Evolutionary conservation across 768 basidiomycete genomes (phyloP).

Genomic region (Ramaria rubella): DNA sequence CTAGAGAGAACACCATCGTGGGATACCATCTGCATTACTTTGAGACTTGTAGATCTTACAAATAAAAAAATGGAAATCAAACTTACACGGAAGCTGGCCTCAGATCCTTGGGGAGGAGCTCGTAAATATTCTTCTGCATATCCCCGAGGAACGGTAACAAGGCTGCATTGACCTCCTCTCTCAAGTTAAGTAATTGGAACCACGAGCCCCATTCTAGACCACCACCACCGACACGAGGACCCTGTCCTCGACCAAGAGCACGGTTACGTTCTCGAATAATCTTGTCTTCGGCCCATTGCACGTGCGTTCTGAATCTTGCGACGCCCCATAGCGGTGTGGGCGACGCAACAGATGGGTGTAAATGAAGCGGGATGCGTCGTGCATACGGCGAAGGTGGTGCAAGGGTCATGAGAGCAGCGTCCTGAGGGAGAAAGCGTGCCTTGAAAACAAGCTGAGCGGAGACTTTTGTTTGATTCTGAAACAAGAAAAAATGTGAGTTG

Average conservation of each 20-base stretch:
- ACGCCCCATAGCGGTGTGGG: slow-evolving; percentile 17
- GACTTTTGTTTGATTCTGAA: slow-evolving; percentile 43
- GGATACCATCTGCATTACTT: slow-evolving; percentile 48
- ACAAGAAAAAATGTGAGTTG: background rate
- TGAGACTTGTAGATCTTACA: background rate
- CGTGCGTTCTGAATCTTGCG: slow-evolving; percentile 32
- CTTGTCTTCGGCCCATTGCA: slow-evolving; percentile 36
- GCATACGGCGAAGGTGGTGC: slow-evolving; percentile 51
- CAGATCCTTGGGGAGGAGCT: slow-evolving; percentile 41
- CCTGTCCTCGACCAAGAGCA: slow-evolving; percentile 31
- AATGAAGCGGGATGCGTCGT: slow-evolving; percentile 49
- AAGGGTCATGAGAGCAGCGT: slow-evolving; percentile 24
- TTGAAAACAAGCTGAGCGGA: slow-evolving; percentile 54
- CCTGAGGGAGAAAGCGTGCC: slow-evolving; percentile 32
- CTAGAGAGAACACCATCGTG: slow-evolving; percentile 52
- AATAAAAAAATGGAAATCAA: no score
- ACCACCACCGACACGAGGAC: slow-evolving; percentile 41
- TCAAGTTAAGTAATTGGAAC: no score
- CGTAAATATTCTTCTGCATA: slow-evolving; percentile 39
- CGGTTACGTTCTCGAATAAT: slow-evolving; percentile 35
- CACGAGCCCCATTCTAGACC: slow-evolving; percentile 49
- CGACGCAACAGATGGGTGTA: slow-evolving; percentile 41
- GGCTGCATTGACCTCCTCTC: slow-evolving; percentile 41
- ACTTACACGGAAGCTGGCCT: background rate
- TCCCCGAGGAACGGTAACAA: slow-evolving; percentile 55